Percentiles rank a stretch among this genome's conserved stretches.
These are phyloP conservation scores for Salvia sclarea DNA, from an alignment of 305 asterid genomes.

Conservation along the genomic window DNA sequence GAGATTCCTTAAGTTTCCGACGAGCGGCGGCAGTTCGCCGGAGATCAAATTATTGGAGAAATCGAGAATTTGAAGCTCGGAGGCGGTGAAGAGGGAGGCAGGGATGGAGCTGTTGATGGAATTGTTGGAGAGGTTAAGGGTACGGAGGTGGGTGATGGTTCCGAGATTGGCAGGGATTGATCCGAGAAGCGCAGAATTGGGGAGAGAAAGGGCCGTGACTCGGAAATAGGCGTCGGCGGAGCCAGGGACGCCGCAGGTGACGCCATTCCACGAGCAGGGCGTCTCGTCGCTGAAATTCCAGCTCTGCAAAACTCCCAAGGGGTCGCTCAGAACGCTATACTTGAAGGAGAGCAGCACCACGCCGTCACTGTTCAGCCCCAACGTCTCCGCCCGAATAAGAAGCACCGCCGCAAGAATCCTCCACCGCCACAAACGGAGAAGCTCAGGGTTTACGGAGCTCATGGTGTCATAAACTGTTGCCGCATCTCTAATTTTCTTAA, in stretches of 20 bases:
- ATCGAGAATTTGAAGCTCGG: conserved; percentile 61
- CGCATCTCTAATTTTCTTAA: conserved; percentile 43
- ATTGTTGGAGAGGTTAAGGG: conserved; percentile 65
- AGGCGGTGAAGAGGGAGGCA: conserved; percentile 49
- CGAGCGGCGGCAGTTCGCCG: conserved; percentile 58
- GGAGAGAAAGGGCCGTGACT: conserved; percentile 61
- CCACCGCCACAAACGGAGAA: conserved; percentile 56
- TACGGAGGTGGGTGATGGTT: conserved; percentile 53
- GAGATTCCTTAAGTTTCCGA: conserved; percentile 52
- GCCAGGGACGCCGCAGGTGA: conserved; percentile 57
- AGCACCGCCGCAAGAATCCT: conserved; percentile 41
- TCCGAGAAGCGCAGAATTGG: conserved; percentile 60
- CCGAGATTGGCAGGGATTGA: conserved; percentile 66
- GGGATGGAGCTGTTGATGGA: conserved; percentile 79
- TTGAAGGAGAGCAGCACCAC: conserved; percentile 61
- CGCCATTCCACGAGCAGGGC: conserved; percentile 83
- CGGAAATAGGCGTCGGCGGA: conserved; percentile 50
- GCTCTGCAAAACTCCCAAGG: conserved; percentile 48
- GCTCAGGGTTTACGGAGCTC: conserved; percentile 42
- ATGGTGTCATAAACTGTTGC: conserved; percentile 43
- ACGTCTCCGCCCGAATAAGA: conserved; percentile 36
- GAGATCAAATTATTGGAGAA: conserved; percentile 66
- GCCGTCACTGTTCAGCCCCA: conserved; percentile 71
- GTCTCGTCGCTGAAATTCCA: conserved; percentile 56
- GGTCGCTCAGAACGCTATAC: conserved; percentile 53